Base-by-base conservation (phyloP, 2,329 filamentous ascomycete genomes). In the Rhinocladiella similis region DNA sequence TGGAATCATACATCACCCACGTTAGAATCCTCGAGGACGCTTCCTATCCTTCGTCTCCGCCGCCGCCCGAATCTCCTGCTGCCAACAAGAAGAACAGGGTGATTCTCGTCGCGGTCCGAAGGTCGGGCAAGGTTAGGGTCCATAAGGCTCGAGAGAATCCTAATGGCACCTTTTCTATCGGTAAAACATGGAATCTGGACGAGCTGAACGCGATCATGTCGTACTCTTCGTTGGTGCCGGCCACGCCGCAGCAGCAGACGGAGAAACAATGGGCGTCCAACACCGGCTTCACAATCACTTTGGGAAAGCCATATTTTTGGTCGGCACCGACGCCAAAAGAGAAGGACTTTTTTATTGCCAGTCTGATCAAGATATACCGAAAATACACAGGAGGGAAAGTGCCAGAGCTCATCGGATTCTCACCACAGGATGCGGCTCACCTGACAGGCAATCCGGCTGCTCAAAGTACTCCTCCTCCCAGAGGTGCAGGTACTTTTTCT, bases 331-430 rank as follows among this genome's bases (percentile, higher is more conserved):
- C 90, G 1, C 83, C 90, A 51, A 97, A 97, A 76, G 94, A 99
- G 75, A 97, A 97, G 79, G 93, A 96, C 70, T 97, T 97, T 75
- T 99, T 99, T 73, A 94, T 99, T 67, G 91, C 90, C 33, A 97
- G 92, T 72, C 76, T 97, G 65, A 85, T 97, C 69, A 99, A 97
- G 74, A 97, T 99, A 63, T 99, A 90, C 72, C 87, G 87, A 66
- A 99, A 97, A 74, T 99, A 97, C 70, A 97, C 94, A 1, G 89
- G 90, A 25, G 93, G 93, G 12, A 88, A 87, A 67, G 75, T 85
- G 29, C 94, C 94, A 1, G 83, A 89, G 56, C 79, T 99, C 50
- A 77, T 83, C 53, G 93, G 93, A 6, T 97, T 99, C 70, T 90
- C 93, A 65, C 80, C 84, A 50, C 83, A 82, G 58, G 91, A 97